phyloP scores from a whole-genome alignment of 169 alveolate genomes.

The Babesia bovis region DNA sequence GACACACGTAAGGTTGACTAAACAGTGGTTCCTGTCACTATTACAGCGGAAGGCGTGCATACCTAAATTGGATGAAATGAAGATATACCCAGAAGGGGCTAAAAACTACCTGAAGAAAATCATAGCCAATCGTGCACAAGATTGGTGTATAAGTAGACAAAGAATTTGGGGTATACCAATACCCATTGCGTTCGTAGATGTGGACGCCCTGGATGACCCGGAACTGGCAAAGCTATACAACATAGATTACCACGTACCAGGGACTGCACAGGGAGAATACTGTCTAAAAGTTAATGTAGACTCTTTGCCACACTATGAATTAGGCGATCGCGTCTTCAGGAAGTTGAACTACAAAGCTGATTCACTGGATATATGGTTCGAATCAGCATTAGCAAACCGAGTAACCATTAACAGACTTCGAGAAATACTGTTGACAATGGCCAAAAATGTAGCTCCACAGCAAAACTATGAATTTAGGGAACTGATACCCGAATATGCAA shows the following conservation, averaged over 20 bases:
- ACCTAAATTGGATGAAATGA: conserved; percentile 42
- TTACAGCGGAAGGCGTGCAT: conserved; percentile 23
- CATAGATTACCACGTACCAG: conserved; percentile 1
- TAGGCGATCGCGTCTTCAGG: conserved; percentile 31
- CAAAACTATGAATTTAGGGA: neutral
- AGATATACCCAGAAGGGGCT: conserved; percentile 55
- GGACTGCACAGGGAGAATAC: conserved; percentile 6
- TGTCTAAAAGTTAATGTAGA: conserved; percentile 15
- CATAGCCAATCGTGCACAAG: conserved; percentile 55
- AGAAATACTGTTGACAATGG: conserved; percentile 9
- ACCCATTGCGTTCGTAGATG: conserved; percentile 4
- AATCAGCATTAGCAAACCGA: conserved; percentile 69
- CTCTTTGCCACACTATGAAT: conserved; percentile 19
- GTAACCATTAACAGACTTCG: conserved; percentile 13
- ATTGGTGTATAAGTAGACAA: conserved; percentile 86
- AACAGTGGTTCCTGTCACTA: conserved; percentile 49
- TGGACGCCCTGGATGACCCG: conserved; percentile 11
- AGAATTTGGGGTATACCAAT: conserved; percentile 83
- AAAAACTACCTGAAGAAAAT: conserved; percentile 61
- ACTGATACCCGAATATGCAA: conserved; percentile 21
- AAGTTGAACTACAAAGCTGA: conserved; percentile 18
- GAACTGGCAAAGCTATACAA: conserved; percentile 9
- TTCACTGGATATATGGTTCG: conserved; percentile 83
- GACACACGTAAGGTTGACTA: conserved; percentile 52
- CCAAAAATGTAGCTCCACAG: neutral